Base-by-base conservation (phyloP, 2,329 filamentous ascomycete genomes). In the Paradendryphiella salina region DNA sequence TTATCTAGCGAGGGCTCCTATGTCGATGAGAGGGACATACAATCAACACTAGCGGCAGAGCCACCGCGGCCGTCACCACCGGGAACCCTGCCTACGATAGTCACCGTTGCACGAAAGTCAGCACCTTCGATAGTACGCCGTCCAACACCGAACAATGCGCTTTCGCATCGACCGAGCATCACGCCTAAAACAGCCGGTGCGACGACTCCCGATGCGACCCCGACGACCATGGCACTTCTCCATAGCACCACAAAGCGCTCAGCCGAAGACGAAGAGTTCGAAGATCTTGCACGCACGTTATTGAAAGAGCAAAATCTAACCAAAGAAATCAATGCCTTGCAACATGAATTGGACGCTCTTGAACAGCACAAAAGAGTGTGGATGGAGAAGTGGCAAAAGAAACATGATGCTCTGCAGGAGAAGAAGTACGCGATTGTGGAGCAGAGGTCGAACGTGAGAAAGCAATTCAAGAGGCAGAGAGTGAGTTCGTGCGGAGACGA, bases 261-360 rank as follows among this genome's bases (percentile, higher is more conserved):
- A 13, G 50, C 47, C 28, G 56, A 59, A 46, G 53, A 59, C 21
- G 50, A 36, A 9, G 23, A 52, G 10, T 52, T 57, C 17, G 50
- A 51, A 7, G 41, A 34, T 7, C 46, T 57, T 20, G 35, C 43
- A 9, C 33, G 45, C 17, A 21, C 46, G 5, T n/a, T 54, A 11
- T 18, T 28, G 18, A 23, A 54, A 23, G 47, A 59, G 15, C 32
- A 45, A n/a, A 31, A 35, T 0, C 41, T 59, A 3, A 59, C 56
- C 8, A 46, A 44, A 7, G 35, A 55, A 6, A 29, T 59, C 11
- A 52, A 52, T 8, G 15, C 32, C 3, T 20, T 57, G 4, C 50
- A 54, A 11, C 34, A 52, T 7, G 47, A 54, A 3, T 10, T 57
- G 10, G 50, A 55, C 11, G 45, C 33, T 3, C 39, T 52, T 9